A percentile compares a stretch with the other conserved stretches of the same genome.
phyloP scores from a whole-genome alignment of 208 protist species.

The Crithidia bombi region DNA sequence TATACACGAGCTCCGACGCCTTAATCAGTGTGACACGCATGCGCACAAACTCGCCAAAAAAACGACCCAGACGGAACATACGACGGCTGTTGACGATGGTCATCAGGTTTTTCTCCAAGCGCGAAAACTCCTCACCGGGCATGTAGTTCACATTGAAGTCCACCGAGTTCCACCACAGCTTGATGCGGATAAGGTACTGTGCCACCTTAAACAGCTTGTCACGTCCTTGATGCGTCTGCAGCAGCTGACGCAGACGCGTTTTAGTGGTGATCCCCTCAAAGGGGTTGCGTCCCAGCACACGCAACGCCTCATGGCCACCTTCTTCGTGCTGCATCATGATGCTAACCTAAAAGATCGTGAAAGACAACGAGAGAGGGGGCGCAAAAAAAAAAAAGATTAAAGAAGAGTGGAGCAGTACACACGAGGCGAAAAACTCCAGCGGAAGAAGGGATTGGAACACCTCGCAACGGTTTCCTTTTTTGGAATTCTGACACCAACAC shows the following conservation, averaged over 20 bases:
- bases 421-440: too few relatives aligned
- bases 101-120: slow-evolving; percentile 87
- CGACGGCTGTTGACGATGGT: slow-evolving; percentile 90
- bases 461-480: too few relatives aligned
- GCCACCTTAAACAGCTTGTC: slow-evolving; percentile 92
- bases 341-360: slow-evolving; percentile 10
- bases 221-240: slow-evolving; percentile 89
- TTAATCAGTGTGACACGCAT: slow-evolving; percentile 90
- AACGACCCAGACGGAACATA: slow-evolving; percentile 87
- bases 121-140: slow-evolving; percentile 76
- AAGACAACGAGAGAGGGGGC: neutral
- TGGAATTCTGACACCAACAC: too few relatives aligned
- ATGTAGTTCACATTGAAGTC: slow-evolving; percentile 81
- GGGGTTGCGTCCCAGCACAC: slow-evolving; percentile 82
- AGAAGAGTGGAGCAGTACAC: neutral
- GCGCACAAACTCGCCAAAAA: slow-evolving; percentile 90
- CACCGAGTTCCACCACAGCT: slow-evolving; percentile 81
- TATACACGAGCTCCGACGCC: slow-evolving; percentile 87
- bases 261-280: slow-evolving; percentile 89
- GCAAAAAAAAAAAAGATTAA: slow-evolving; percentile 7
- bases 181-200: slow-evolving; percentile 87
- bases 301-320: slow-evolving; percentile 56
- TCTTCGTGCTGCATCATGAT: slow-evolving; percentile 34
- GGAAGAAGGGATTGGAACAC: too few relatives aligned
- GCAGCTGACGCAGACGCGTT: slow-evolving; percentile 84